Conservation (phyloP, 805 yeast species). For the Candida stauntonica region DNA sequence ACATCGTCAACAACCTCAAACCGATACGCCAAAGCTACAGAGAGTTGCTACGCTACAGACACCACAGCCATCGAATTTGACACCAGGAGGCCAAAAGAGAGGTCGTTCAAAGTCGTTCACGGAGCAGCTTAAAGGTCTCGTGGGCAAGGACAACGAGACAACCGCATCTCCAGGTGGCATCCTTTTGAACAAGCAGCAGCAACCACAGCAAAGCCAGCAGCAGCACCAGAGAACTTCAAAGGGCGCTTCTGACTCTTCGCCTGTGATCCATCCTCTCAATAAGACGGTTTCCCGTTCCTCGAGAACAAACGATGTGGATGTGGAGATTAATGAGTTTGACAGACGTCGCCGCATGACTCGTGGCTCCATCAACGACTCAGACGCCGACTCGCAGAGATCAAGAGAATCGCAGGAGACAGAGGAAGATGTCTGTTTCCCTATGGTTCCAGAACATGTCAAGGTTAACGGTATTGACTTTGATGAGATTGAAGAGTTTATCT, state of each 20-base stretch:
- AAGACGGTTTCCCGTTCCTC: conserved; percentile 23
- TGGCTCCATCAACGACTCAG: conserved; percentile 47
- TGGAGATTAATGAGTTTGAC: conserved; percentile 32
- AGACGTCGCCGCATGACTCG: conserved; percentile 31
- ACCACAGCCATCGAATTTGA: not conserved
- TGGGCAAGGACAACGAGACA: conserved; percentile 27
- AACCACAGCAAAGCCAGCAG: no score
- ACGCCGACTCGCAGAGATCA: conserved; percentile 68
- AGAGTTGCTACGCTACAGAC: conserved; percentile 4
- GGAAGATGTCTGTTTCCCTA: conserved; percentile 96
- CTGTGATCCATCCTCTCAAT: conserved; percentile 22
- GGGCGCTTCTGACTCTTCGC: conserved; percentile 20
- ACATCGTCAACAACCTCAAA: conserved; percentile 2
- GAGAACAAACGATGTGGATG: conserved; percentile 28
- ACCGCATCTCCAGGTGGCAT: conserved; percentile 28
- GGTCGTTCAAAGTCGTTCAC: conserved; percentile 31
- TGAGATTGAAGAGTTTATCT: conserved; percentile 79
- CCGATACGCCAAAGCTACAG: conserved; percentile 1
- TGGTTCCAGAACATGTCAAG: conserved; percentile 61
- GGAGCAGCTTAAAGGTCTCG: conserved; percentile 37
- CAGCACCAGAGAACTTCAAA: conserved; percentile 22
- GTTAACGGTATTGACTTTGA: conserved; percentile 84
- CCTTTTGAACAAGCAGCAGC: conserved; percentile 22
- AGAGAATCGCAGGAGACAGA: conserved; percentile 87
- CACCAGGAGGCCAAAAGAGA: conserved; percentile 14